Evolutionary conservation across 2,329 filamentous ascomycete species (phyloP).

Genomic region (Colletotrichum sp.): DNA sequence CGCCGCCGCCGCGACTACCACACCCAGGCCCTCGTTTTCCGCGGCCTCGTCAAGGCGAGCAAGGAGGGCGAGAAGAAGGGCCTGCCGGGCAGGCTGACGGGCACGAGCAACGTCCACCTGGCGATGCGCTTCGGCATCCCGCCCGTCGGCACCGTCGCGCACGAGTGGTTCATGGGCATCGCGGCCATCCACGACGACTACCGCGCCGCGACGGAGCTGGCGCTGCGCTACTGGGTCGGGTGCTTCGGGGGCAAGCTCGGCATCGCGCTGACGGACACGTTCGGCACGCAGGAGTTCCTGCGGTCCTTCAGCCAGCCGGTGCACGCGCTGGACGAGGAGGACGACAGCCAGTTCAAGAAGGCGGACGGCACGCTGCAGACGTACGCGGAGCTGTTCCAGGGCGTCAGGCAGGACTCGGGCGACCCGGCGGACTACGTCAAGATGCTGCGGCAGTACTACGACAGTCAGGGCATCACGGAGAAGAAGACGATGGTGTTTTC

Average conservation of each 20-base stretch:
- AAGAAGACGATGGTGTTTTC: conserved; percentile 95
- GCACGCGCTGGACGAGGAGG: conserved; percentile 46
- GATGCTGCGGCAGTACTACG: conserved; percentile 82
- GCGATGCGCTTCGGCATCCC: conserved; percentile 89
- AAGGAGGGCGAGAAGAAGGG: conserved; percentile 71
- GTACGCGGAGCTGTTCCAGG: conserved; percentile 83
- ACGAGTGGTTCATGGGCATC: conserved; percentile 99
- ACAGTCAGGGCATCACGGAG: conserved; percentile 73
- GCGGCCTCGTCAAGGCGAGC: conserved; percentile 80
- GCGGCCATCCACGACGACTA: conserved; percentile 91
- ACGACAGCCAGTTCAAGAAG: conserved; percentile 42
- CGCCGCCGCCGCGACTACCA: conserved; percentile 90
- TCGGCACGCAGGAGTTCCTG: conserved; percentile 89
- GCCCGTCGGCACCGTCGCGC: conserved; percentile 87
- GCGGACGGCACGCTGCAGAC: conserved; percentile 52
- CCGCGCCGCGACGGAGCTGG: conserved; percentile 80
- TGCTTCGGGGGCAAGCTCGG: conserved; percentile 87
- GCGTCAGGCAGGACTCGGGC: conserved; percentile 89
- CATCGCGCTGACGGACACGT: conserved; percentile 94
- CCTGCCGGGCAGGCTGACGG: conserved; percentile 75
- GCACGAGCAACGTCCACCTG: conserved; percentile 96
- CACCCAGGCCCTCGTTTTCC: conserved; percentile 90
- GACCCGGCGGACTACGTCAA: conserved; percentile 82
- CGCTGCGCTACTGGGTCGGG: conserved; percentile 85
- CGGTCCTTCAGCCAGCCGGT: conserved; percentile 77